Conservation (phyloP, 73 alveolate species). For the Uronychia binucleata region DNA sequence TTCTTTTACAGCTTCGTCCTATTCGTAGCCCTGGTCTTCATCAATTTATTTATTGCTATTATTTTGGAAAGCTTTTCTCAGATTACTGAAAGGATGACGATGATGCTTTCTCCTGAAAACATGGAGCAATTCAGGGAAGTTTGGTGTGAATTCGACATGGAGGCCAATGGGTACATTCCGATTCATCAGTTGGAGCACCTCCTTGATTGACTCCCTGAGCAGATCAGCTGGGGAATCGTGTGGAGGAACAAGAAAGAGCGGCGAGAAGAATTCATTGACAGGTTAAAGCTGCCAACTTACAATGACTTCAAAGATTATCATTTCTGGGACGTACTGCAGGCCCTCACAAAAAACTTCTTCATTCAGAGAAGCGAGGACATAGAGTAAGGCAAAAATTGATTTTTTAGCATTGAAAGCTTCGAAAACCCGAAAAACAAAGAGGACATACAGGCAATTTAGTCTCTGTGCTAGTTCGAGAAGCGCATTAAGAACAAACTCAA, state of each 20-base stretch:
- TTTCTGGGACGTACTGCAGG: slow-evolving; percentile 28
- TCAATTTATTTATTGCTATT: slow-evolving; percentile 69
- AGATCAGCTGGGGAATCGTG: slow-evolving; percentile 16
- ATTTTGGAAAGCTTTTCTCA: slow-evolving; percentile 47
- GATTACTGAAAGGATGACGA: not conserved
- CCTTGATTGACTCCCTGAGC: not conserved
- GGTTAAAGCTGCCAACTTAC: slow-evolving; percentile 43
- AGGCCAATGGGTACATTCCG: slow-evolving; percentile 20
- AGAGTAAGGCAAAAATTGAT: not conserved
- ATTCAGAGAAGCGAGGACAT: not conserved
- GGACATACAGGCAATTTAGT: slow-evolving; percentile 13
- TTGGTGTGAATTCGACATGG: slow-evolving; percentile 46
- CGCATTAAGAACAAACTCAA: not conserved
- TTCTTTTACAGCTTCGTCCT: slow-evolving; percentile 39
- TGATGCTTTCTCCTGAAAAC: slow-evolving; percentile 4
- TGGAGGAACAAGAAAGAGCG: not conserved
- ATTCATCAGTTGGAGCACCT: too few relatives aligned
- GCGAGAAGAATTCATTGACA: slow-evolving; percentile 19
- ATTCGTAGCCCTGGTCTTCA: slow-evolving; percentile 60
- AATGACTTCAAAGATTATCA: slow-evolving; percentile 19
- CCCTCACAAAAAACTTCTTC: not conserved
- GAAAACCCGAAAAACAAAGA: slow-evolving; percentile 32
- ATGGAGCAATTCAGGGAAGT: slow-evolving; percentile 13
- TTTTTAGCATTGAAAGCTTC: not conserved
- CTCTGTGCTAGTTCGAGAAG: not conserved